Percentiles rank a stretch among this genome's conserved stretches.
Evolutionary conservation across 495 filamentous ascomycete genomes (phyloP).

Genomic region (Neurospora intermedia): DNA sequence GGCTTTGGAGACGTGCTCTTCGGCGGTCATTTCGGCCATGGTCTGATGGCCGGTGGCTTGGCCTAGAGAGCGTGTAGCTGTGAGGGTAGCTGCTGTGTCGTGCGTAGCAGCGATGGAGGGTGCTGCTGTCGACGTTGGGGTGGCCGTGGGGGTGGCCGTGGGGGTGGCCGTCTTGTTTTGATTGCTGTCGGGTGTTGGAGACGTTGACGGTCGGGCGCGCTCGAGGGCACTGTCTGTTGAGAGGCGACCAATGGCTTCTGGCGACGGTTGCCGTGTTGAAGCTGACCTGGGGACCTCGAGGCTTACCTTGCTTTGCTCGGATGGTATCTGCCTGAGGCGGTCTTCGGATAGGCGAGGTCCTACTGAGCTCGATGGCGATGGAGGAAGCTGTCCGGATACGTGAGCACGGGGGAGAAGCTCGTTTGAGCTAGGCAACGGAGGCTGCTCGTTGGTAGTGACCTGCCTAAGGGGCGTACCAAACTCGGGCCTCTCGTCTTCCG

Average conservation of each 20-base stretch:
- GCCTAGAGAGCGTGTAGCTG: constrained; percentile 42
- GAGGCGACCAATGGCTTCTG: constrained; percentile 32
- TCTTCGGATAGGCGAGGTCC: constrained; percentile 28
- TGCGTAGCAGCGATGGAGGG: constrained; percentile 34
- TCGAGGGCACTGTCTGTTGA: constrained; percentile 34
- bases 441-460: constrained; percentile 50
- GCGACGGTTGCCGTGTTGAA: constrained; percentile 22
- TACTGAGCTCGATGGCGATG: constrained; percentile 43
- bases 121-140: constrained; percentile 27
- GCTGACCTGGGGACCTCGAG: constrained; percentile 24
- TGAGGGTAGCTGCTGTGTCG: constrained; percentile 55
- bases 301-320: constrained; percentile 36
- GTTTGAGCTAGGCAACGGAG: constrained; percentile 32
- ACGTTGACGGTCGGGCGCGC: constrained; percentile 26
- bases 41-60: constrained; percentile 15
- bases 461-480: constrained; percentile 36
- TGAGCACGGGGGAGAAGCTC: constrained; percentile 23
- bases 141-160: constrained; percentile 37
- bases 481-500: not conserved
- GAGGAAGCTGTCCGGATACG: constrained; percentile 36
- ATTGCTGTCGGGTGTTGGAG: constrained; percentile 24
- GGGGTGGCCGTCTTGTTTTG: constrained; percentile 35
- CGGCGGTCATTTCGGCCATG: constrained; percentile 53
- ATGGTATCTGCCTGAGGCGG: constrained; percentile 26
- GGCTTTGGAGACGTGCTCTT: constrained; percentile 80